Evolutionary conservation across 2,329 filamentous ascomycete species (phyloP).

Genomic region (Scedosporium minutisporum): DNA sequence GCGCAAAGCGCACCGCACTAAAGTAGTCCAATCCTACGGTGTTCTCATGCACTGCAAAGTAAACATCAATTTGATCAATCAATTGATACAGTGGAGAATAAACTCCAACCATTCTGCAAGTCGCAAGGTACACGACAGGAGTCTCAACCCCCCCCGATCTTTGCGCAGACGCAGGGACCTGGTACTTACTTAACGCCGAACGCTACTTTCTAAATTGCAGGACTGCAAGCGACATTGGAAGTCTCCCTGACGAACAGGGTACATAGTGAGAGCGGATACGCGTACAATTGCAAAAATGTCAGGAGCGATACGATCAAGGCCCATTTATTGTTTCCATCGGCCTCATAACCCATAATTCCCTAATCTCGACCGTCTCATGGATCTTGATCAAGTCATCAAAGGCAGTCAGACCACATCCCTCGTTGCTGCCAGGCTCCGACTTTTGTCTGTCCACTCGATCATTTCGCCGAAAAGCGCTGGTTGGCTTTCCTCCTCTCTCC

Average conservation of each 20-base stretch:
- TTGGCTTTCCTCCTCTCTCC: background rate
- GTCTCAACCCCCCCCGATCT: background rate
- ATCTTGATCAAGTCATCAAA: background rate
- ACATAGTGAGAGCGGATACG: background rate
- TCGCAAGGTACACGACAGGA: background rate
- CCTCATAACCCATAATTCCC: no score
- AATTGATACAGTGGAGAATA: no score
- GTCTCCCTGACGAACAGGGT: background rate
- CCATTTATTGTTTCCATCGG: background rate
- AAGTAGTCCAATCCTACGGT: no score
- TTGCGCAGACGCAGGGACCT: background rate
- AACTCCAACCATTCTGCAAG: background rate
- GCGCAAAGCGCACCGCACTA: no score
- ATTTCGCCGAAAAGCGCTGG: background rate
- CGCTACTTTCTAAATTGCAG: background rate
- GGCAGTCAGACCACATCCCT: no score
- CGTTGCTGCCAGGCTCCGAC: no score
- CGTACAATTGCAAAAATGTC: no score
- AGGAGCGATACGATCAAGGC: background rate
- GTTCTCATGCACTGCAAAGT: no score
- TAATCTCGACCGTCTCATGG: no score
- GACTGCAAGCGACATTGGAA: background rate
- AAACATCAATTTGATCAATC: no score
- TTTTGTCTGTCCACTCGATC: no score
- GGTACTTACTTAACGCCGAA: background rate